Evolutionary conservation across 257 asterid genomes (phyloP).

Genomic region (Misopates orontium): DNA sequence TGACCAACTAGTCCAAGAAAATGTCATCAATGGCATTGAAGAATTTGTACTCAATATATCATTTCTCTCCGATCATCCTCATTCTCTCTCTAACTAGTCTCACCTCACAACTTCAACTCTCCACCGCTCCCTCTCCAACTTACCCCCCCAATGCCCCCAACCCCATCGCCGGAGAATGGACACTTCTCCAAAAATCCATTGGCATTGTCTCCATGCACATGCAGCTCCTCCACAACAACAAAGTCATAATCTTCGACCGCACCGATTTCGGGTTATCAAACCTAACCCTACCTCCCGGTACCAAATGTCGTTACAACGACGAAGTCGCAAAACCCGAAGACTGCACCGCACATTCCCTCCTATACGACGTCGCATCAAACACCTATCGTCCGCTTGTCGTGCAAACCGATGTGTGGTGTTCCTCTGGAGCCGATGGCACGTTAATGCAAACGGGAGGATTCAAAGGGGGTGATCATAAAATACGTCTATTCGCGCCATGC

Average conservation of each 20-base stretch:
- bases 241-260: constrained; percentile 72
- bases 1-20: too few species aligned
- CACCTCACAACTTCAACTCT: too few species aligned
- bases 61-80: too few species aligned
- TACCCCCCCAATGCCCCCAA: neutral
- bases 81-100: too few species aligned
- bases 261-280: constrained; percentile 83
- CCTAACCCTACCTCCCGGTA: constrained; percentile 55
- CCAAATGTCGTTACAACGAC: constrained; percentile 53
- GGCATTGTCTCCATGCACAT: constrained; percentile 95
- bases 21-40: too few species aligned
- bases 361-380: constrained; percentile 63
- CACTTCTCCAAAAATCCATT: constrained; percentile 44
- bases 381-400: constrained; percentile 74
- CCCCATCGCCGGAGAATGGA: constrained; percentile 37
- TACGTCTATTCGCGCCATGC: constrained; percentile 57
- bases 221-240: constrained; percentile 80
- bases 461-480: constrained; percentile 57
- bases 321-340: constrained; percentile 40
- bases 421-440: constrained; percentile 82
- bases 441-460: constrained; percentile 81
- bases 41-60: too few species aligned
- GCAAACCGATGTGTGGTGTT: constrained; percentile 91
- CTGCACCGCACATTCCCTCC: constrained; percentile 77
- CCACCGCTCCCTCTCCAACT: constrained; percentile 17